Percentiles rank a stretch among this genome's conserved stretches.
Conservation (phyloP, 2,329 filamentous ascomycete species). For the Fusarium continuum region DNA sequence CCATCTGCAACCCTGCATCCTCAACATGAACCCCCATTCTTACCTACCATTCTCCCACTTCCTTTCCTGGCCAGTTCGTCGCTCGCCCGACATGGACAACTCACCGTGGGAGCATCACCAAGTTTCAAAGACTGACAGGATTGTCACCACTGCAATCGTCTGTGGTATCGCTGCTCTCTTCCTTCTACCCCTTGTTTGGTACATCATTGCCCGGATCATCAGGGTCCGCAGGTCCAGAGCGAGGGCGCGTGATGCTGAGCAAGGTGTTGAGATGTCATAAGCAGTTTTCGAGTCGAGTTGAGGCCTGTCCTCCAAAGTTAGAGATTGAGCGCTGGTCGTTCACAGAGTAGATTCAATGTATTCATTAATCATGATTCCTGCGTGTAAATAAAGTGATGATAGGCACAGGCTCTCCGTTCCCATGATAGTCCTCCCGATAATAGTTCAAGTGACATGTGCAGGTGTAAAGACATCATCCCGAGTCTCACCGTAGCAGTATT, state of each 20-base stretch:
- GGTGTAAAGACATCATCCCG: too few species aligned
- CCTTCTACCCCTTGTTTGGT: conserved; percentile 6
- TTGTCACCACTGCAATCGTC: conserved; percentile 2
- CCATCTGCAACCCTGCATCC: too few species aligned
- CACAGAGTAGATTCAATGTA: not conserved
- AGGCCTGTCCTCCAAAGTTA: not conserved
- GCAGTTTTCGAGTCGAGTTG: too few species aligned
- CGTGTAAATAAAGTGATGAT: not conserved
- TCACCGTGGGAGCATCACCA: not conserved
- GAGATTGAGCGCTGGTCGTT: not conserved
- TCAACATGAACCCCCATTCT: conserved; percentile 2
- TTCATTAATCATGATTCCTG: not conserved
- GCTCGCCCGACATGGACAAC: not conserved
- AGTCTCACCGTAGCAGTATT: too few species aligned
- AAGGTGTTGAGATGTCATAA: not conserved
- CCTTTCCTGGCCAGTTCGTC: conserved; percentile 12
- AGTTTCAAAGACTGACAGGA: not conserved
- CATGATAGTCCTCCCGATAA: too few species aligned
- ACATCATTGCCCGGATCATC: not conserved
- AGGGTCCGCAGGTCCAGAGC: not conserved
- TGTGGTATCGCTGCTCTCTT: conserved; percentile 13
- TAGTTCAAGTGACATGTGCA: too few species aligned
- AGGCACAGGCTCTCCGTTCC: too few species aligned
- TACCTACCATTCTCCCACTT: not conserved
- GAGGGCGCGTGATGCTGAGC: not conserved